Evolutionary conservation across 2,329 filamentous ascomycete species (phyloP).

Genomic region (Amylocarpus encephaloides): DNA sequence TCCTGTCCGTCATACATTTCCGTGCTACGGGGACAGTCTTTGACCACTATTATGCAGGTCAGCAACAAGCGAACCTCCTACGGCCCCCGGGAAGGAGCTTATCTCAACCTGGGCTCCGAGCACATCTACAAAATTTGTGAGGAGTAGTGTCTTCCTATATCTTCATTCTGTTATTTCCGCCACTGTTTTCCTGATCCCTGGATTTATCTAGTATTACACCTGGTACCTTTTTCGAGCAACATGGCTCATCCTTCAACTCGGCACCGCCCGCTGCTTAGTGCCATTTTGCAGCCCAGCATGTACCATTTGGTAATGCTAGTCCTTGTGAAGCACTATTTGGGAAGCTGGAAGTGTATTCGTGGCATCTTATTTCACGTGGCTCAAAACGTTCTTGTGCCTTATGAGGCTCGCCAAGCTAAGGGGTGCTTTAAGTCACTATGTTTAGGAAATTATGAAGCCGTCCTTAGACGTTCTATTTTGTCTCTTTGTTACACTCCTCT

Average conservation of each 20-base stretch:
- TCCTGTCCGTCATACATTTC: neutral
- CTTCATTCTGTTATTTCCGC: no score
- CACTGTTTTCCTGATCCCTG: no score
- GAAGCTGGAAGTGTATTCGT: neutral
- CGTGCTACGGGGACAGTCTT: neutral
- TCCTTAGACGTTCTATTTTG: neutral
- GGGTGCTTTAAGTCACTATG: neutral
- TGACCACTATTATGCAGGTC: conserved; percentile 12
- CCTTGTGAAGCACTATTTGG: neutral
- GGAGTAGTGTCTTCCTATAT: no score
- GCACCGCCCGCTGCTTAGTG: neutral
- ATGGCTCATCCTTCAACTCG: no score
- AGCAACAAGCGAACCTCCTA: conserved; percentile 12
- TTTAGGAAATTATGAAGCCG: neutral
- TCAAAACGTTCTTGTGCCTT: neutral
- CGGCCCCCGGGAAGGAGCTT: neutral
- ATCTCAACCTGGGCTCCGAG: conserved; percentile 10
- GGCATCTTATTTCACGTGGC: neutral
- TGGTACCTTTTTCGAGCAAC: no score
- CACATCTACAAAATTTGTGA: neutral
- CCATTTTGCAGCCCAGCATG: neutral
- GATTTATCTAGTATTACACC: no score
- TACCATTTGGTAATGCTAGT: neutral
- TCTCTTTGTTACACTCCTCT: neutral
- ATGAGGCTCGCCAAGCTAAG: neutral